Percentiles rank a stretch among this genome's conserved stretches.
Conservation (phyloP, 2,329 filamentous ascomycete species). For the Cercospora sesami region DNA sequence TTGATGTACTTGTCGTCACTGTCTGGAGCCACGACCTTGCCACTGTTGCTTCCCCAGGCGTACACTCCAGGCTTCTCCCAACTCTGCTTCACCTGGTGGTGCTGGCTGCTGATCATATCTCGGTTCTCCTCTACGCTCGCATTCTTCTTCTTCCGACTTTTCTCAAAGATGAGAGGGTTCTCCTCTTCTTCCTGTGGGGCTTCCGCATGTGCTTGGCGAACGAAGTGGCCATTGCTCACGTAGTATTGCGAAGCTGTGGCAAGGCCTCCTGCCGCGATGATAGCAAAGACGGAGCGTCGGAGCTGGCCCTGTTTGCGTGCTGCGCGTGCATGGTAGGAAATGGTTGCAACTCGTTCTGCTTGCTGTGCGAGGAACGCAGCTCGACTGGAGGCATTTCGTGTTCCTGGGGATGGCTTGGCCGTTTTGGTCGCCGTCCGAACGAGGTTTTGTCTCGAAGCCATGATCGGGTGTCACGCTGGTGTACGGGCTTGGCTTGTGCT, state of each 20-base stretch:
- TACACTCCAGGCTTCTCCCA: conserved; percentile 84
- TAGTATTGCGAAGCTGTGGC: conserved; percentile 49
- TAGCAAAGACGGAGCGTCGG: conserved; percentile 45
- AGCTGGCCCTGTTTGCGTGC: conserved; percentile 50
- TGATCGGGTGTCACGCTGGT: neutral
- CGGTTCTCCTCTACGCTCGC: conserved; percentile 69
- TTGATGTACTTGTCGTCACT: conserved; percentile 77
- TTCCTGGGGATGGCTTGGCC: conserved; percentile 15
- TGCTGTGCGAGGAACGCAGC: conserved; percentile 32
- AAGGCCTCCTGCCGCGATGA: conserved; percentile 47
- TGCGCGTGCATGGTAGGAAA: conserved; percentile 40
- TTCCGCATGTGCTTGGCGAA: conserved; percentile 51
- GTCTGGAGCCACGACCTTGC: conserved; percentile 80
- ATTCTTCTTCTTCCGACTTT: conserved; percentile 56
- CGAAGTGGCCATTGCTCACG: conserved; percentile 42
- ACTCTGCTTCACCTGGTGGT: conserved; percentile 82
- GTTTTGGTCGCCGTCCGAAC: conserved; percentile 26
- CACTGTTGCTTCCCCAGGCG: conserved; percentile 86
- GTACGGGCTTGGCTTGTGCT: neutral
- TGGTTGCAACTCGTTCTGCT: conserved; percentile 27
- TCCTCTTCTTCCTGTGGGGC: conserved; percentile 44
- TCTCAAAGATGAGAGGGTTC: conserved; percentile 66
- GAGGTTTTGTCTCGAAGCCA: conserved; percentile 28
- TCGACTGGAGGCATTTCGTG: conserved; percentile 26
- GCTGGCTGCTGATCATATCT: conserved; percentile 78